Percentiles rank a stretch among this genome's conserved stretches.
Conservation (phyloP, 331 rosid species). For the Acacia pycnantha region DNA sequence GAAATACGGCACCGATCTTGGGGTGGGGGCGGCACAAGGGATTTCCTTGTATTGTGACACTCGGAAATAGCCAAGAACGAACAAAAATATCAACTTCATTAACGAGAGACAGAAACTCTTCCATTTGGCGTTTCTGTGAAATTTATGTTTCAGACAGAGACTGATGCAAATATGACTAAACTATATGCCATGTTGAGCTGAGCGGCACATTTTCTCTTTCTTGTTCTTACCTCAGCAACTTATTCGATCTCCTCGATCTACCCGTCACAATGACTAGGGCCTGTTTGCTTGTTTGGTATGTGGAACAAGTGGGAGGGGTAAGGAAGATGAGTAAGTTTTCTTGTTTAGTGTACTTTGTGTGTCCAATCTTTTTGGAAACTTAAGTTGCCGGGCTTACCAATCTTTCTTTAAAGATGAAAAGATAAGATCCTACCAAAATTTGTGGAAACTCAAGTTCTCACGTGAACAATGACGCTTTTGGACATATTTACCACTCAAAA, state of each 20-base stretch:
- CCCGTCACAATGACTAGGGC: background rate
- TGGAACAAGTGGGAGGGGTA: too few species aligned
- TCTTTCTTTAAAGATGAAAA: too few species aligned
- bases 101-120: background rate
- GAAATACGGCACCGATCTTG: background rate
- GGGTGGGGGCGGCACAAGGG: conserved; percentile 10
- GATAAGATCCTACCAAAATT: too few species aligned
- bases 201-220: background rate
- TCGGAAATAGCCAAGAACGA: background rate
- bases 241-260: background rate
- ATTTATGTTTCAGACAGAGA: background rate
- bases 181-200: background rate
- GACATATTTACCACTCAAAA: too few species aligned
- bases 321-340: too few species aligned
- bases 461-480: too few species aligned
- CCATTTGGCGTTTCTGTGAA: background rate
- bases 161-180: background rate
- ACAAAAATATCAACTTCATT: background rate
- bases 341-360: too few species aligned
- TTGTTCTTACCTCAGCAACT: background rate
- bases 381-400: too few species aligned
- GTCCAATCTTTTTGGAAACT: too few species aligned
- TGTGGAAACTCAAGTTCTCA: too few species aligned
- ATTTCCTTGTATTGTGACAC: background rate
- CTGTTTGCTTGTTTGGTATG: too few species aligned